These are phyloP conservation scores for Botrytis aclada DNA, from an alignment of 2,329 filamentous ascomycete species.

Conservation along the genomic window DNA sequence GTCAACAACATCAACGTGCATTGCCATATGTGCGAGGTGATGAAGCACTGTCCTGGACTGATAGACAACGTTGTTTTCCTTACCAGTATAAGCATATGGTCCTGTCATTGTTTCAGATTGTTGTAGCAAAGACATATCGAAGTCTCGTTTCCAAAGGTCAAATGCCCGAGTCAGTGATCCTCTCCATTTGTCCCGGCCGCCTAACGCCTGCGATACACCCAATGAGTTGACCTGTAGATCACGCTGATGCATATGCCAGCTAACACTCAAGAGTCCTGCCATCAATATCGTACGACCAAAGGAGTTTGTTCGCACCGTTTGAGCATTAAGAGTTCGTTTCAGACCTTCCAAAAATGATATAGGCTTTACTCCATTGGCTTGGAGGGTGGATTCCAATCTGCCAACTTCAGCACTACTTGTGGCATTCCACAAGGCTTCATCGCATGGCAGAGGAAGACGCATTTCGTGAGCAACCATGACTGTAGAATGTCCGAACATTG, in stretches of 20 bases:
- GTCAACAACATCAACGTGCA: conserved; percentile 96
- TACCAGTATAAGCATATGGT: conserved; percentile 54
- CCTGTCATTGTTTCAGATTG: conserved; percentile 52
- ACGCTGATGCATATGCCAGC: conserved; percentile 96
- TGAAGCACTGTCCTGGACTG: conserved; percentile 88
- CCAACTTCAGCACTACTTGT: conserved; percentile 83
- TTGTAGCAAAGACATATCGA: conserved; percentile 71
- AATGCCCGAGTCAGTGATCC: conserved; percentile 81
- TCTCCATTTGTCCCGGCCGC: conserved; percentile 88
- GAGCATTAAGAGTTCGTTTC: conserved; percentile 82
- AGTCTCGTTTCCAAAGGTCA: conserved; percentile 90
- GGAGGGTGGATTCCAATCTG: conserved; percentile 74
- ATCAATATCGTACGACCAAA: conserved; percentile 93
- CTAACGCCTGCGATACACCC: conserved; percentile 73
- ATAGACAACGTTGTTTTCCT: conserved; percentile 68
- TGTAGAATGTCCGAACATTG: conserved; percentile 95
- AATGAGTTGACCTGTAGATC: conserved; percentile 90
- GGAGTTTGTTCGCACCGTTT: conserved; percentile 83
- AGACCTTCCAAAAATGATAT: conserved; percentile 87
- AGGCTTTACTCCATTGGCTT: conserved; percentile 77
- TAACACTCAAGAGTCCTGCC: conserved; percentile 88
- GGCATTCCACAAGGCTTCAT: conserved; percentile 89
- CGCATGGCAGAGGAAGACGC: conserved; percentile 84
- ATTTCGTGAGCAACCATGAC: conserved; percentile 98
- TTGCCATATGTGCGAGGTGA: conserved; percentile 94